Evolutionary conservation across 2,329 filamentous ascomycete genomes (phyloP).

Genomic region (Ceratocystis huliohia): DNA sequence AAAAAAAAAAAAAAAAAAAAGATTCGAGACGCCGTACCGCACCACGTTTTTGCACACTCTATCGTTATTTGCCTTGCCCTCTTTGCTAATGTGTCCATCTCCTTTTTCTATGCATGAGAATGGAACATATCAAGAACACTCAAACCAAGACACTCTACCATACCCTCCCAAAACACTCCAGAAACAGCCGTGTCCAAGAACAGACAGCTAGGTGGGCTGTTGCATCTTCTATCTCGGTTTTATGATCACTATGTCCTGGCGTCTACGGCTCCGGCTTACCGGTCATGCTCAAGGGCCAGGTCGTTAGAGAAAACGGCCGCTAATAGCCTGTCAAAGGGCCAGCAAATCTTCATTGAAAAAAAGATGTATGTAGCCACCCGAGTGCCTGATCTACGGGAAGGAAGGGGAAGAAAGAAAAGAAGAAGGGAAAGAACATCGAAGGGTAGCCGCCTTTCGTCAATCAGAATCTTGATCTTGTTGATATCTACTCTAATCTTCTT

Average conservation of each 20-base stretch:
- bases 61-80: no score
- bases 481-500: no score
- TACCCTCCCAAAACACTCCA: not conserved
- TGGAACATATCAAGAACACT: not conserved
- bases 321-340: not conserved
- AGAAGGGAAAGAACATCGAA: not conserved
- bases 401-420: not conserved
- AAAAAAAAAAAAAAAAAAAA: no score
- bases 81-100: no score
- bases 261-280: not conserved
- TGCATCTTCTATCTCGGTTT: not conserved
- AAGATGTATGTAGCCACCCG: not conserved
- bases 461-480: no score
- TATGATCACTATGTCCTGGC: not conserved
- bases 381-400: conserved; percentile 8
- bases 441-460: not conserved
- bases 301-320: no score
- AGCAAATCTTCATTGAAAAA: not conserved
- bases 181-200: not conserved
- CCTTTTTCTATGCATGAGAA: no score
- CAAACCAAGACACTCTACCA: not conserved
- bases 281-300: not conserved
- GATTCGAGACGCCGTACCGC: no score
- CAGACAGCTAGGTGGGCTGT: not conserved
- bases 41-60: no score